Conservation (phyloP, 257 asterid species). For the Ajuga chamaepitys region DNA sequence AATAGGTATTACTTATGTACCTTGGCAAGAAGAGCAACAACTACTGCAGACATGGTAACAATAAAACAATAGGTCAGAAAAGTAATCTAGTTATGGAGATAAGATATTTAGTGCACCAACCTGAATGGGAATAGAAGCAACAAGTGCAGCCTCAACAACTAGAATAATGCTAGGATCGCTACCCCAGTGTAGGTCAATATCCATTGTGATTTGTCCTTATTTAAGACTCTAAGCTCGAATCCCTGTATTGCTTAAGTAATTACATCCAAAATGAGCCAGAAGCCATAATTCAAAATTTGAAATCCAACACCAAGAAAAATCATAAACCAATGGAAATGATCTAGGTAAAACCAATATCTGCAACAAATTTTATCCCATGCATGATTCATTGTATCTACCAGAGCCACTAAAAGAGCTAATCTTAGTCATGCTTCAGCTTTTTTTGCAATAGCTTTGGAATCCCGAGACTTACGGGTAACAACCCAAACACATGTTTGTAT, state of each 20-base stretch:
- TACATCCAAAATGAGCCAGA: slow-evolving; percentile 5
- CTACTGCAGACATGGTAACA: slow-evolving; percentile 74
- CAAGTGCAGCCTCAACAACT: slow-evolving; percentile 92
- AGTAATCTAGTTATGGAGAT: background rate
- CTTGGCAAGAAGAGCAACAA: no score
- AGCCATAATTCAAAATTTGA: background rate
- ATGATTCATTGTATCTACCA: background rate
- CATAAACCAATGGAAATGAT: background rate
- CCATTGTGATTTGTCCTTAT: slow-evolving; percentile 97
- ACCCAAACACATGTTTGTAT: no score
- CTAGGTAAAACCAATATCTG: slow-evolving; percentile 2
- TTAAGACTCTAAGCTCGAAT: slow-evolving; percentile 97
- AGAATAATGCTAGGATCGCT: slow-evolving; percentile 93
- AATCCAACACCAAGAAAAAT: background rate
- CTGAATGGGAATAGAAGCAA: no score
- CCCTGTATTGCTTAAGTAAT: slow-evolving; percentile 47
- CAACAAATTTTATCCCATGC: background rate
- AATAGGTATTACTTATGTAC: no score
- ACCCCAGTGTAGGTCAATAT: slow-evolving; percentile 96
- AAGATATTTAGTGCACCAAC: no score
- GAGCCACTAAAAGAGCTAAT: background rate
- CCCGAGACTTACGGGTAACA: no score
- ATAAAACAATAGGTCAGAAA: background rate
- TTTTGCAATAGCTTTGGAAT: no score
- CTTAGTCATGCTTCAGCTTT: background rate